phyloP scores from a whole-genome alignment of 2,329 filamentous ascomycete genomes.

The Fusarium secorum region DNA sequence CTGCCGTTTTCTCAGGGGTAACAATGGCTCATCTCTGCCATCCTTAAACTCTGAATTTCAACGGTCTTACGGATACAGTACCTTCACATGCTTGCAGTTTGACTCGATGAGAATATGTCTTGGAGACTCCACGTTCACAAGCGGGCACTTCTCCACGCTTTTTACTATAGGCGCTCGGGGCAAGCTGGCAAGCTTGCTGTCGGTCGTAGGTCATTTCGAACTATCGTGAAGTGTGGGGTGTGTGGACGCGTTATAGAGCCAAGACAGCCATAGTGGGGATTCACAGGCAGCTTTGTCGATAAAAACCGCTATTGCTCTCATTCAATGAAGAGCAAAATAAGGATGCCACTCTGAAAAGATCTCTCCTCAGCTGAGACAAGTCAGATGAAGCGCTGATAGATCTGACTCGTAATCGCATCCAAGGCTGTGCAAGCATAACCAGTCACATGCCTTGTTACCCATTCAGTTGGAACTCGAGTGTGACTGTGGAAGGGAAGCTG shows the following conservation, averaged over 20 bases:
- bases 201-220: slow-evolving; percentile 1
- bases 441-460: slow-evolving; percentile 31
- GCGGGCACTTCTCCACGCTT: slow-evolving; percentile 24
- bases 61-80: not conserved
- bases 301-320: not conserved
- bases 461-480: slow-evolving; percentile 19
- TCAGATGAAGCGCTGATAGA: slow-evolving; percentile 18
- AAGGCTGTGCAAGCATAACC: slow-evolving; percentile 14
- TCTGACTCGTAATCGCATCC: slow-evolving; percentile 9
- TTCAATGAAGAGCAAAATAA: not conserved
- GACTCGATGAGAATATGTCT: slow-evolving; percentile 24
- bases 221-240: slow-evolving; percentile 34
- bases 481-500: slow-evolving; percentile 6
- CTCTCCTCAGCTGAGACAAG: slow-evolving; percentile 1
- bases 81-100: slow-evolving; percentile 4
- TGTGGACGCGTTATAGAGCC: slow-evolving; percentile 5
- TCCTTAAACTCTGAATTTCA: slow-evolving; percentile 14
- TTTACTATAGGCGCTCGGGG: slow-evolving; percentile 25
- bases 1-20: slow-evolving; percentile 22
- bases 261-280: slow-evolving; percentile 13
- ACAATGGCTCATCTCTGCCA: not conserved
- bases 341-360: not conserved
- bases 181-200: slow-evolving; percentile 26
- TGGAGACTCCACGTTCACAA: slow-evolving; percentile 25
- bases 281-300: not conserved